phyloP scores from a whole-genome alignment of 768 basidiomycete genomes.

The Astraeus odoratus region DNA sequence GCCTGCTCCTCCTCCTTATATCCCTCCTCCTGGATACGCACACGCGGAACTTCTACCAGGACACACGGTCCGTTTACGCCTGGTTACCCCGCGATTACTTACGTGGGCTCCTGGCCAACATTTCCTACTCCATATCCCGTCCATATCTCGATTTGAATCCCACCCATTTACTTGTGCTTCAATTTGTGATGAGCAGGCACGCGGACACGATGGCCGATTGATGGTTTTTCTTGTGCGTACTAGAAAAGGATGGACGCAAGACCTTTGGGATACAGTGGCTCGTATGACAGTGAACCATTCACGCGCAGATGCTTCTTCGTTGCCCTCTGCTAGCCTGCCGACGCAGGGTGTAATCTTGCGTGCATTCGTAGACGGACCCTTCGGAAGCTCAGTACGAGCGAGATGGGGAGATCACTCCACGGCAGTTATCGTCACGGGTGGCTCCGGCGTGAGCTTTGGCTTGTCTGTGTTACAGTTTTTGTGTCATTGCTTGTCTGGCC shows the following conservation, averaged over 20 bases:
- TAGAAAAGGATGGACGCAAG: conserved; percentile 61
- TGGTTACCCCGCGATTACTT: conserved; percentile 48
- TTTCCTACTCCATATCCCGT: conserved; percentile 61
- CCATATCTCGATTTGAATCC: conserved; percentile 49
- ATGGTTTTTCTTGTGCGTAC: conserved; percentile 65
- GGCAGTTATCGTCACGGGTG: conserved; percentile 60
- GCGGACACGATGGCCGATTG: conserved; percentile 41
- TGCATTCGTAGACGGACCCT: conserved; percentile 61
- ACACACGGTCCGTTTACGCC: conserved; percentile 58
- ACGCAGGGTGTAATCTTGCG: conserved; percentile 44
- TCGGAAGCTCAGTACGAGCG: conserved; percentile 55
- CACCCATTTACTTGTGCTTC: conserved; percentile 74
- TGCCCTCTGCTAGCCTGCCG: conserved; percentile 23
- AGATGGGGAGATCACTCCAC: conserved; percentile 54
- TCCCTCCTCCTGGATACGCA: conserved; percentile 61
- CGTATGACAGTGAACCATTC: conserved; percentile 29
- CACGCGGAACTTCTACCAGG: conserved; percentile 66
- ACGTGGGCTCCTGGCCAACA: conserved; percentile 78
- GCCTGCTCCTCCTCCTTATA: conserved; percentile 19
- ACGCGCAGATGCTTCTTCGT: conserved; percentile 16
- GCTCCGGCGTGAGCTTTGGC: conserved; percentile 72
- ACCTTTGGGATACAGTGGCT: conserved; percentile 52
- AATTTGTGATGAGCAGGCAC: conserved; percentile 43
- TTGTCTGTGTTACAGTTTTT: conserved; percentile 59
- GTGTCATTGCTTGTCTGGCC: conserved; percentile 48